These are phyloP conservation scores for Ceratobasidium sp. DNA, from an alignment of 1,284 basidiomycete species.

Conservation along the genomic window DNA sequence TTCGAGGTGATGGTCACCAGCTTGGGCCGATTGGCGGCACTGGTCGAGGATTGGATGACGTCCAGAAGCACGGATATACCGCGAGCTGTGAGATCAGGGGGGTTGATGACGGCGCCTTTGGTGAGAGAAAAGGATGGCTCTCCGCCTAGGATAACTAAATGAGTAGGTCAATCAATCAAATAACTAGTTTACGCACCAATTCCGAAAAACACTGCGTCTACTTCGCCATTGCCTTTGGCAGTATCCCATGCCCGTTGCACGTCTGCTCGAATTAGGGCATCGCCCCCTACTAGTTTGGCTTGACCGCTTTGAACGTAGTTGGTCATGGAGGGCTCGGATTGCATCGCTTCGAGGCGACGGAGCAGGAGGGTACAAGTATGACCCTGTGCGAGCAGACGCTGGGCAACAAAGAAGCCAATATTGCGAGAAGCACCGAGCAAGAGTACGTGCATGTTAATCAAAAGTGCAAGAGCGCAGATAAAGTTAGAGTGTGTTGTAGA, in stretches of 20 bases:
- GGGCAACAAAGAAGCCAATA: slow-evolving; percentile 63
- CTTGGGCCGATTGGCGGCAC: slow-evolving; percentile 52
- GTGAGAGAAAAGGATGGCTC: slow-evolving; percentile 53
- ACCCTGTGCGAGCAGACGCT: slow-evolving; percentile 59
- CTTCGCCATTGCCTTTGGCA: slow-evolving; percentile 48
- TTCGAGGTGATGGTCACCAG: slow-evolving; percentile 61
- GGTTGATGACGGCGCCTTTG: slow-evolving; percentile 56
- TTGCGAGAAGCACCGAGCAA: slow-evolving; percentile 47
- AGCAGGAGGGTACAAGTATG: slow-evolving; percentile 62
- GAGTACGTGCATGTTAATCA: slow-evolving; percentile 42
- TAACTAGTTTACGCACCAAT: slow-evolving; percentile 52
- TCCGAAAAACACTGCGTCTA: slow-evolving; percentile 61
- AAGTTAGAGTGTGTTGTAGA: too few species aligned
- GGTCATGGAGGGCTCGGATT: slow-evolving; percentile 57
- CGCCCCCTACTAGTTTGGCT: slow-evolving; percentile 59
- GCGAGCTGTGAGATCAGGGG: slow-evolving; percentile 60
- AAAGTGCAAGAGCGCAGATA: slow-evolving; percentile 46
- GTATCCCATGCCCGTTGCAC: slow-evolving; percentile 57
- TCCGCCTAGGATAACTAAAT: slow-evolving; percentile 44
- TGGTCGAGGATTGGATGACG: slow-evolving; percentile 54
- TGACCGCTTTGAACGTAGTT: slow-evolving; percentile 54
- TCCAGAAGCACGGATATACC: slow-evolving; percentile 57
- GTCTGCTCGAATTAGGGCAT: slow-evolving; percentile 57
- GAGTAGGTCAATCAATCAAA: too few species aligned
- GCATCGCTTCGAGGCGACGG: slow-evolving; percentile 56